phyloP scores from a whole-genome alignment of 2,329 filamentous ascomycete genomes.

The Cadophora sp. region DNA sequence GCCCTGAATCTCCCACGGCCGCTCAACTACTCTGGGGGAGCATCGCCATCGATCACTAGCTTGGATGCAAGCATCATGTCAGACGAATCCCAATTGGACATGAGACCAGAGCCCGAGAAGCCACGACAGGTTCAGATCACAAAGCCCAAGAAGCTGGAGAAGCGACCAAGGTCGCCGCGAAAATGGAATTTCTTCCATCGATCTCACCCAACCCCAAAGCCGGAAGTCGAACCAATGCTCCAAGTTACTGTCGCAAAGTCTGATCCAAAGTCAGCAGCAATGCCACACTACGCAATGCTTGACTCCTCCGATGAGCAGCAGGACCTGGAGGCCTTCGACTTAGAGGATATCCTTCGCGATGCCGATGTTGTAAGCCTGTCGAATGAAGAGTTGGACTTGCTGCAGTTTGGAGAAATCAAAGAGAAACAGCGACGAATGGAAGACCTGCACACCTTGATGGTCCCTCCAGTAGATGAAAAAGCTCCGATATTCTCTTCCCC shows the following conservation, averaged over 20 bases:
- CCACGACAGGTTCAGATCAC: constrained; percentile 32
- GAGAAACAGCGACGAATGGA: constrained; percentile 38
- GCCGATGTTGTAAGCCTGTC: constrained; percentile 46
- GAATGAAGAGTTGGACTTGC: constrained; percentile 42
- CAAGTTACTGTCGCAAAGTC: constrained; percentile 54
- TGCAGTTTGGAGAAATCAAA: constrained; percentile 42
- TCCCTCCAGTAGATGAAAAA: constrained; percentile 15
- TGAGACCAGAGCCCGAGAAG: constrained; percentile 49
- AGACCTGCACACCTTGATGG: constrained; percentile 28
- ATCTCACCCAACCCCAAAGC: constrained; percentile 52
- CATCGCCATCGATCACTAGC: constrained; percentile 60
- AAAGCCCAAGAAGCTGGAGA: constrained; percentile 61
- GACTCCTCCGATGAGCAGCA: constrained; percentile 58
- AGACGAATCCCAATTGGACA: constrained; percentile 57
- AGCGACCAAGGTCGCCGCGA: constrained; percentile 58
- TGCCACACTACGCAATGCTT: constrained; percentile 68
- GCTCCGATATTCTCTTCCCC: constrained; percentile 35
- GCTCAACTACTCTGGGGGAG: constrained; percentile 53
- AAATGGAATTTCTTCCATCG: constrained; percentile 71
- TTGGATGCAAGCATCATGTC: constrained; percentile 63
- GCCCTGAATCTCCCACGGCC: constrained; percentile 60
- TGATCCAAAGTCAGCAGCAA: constrained; percentile 49
- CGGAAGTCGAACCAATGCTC: constrained; percentile 50
- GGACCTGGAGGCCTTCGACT: constrained; percentile 44
- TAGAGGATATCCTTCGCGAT: constrained; percentile 58